Percentiles rank a stretch among this genome's conserved stretches.
Evolutionary conservation across 108 stramenopile species (phyloP).

Genomic region (Nitzschia putrida): DNA sequence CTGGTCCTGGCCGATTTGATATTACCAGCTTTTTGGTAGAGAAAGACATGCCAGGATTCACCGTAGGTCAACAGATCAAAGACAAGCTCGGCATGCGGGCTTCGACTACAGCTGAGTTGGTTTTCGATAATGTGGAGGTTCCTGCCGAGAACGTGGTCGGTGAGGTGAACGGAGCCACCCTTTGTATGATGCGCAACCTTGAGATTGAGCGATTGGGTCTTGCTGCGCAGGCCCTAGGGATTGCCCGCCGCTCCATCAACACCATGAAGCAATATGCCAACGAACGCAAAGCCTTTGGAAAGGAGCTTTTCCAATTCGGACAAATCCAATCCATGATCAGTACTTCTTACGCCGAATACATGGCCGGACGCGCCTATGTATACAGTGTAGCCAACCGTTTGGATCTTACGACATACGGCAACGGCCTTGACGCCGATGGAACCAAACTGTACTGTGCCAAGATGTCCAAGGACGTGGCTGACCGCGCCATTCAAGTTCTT

Average conservation of each 20-base stretch:
- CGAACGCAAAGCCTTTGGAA: constrained; percentile 92
- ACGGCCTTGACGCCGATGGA: constrained; percentile 95
- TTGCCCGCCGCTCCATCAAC: constrained; percentile 91
- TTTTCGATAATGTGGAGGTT: constrained; percentile 93
- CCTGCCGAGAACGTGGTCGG: constrained; percentile 88
- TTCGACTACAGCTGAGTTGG: constrained; percentile 94
- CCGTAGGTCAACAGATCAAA: constrained; percentile 92
- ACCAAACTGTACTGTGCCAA: constrained; percentile 95
- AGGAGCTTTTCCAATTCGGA: constrained; percentile 83
- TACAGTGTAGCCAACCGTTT: constrained; percentile 85
- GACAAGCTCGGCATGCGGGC: constrained; percentile 96
- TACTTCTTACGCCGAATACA: constrained; percentile 96
- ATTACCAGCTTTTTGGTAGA: constrained; percentile 95
- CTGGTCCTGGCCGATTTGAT: constrained; percentile 70
- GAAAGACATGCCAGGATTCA: constrained; percentile 95
- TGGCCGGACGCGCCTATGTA: constrained; percentile 93
- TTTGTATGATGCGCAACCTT: constrained; percentile 99
- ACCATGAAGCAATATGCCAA: constrained; percentile 91
- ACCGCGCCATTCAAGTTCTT: constrained; percentile 96
- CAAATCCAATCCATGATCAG: constrained; percentile 94
- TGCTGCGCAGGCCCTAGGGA: constrained; percentile 95
- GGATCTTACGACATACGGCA: constrained; percentile 78
- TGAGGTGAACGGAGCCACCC: constrained; percentile 83
- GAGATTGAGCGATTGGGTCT: constrained; percentile 97
- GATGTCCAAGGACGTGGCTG: constrained; percentile 96